These are phyloP conservation scores for Cercospora nicotianae DNA, from an alignment of 2,329 filamentous ascomycete genomes.

Conservation along the genomic window DNA sequence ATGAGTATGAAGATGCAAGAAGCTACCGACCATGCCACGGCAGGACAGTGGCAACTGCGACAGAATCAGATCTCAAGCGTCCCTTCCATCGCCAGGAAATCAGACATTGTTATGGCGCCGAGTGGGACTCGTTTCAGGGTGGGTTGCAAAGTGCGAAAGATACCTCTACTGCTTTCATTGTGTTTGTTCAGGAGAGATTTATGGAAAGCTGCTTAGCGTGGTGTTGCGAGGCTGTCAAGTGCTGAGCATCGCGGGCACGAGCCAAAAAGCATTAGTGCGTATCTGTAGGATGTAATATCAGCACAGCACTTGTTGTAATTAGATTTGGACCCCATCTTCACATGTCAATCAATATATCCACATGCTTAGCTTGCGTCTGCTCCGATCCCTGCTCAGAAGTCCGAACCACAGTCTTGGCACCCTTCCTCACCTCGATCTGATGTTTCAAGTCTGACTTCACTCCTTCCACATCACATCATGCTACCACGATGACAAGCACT, in stretches of 20 bases:
- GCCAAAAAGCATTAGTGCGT: constrained; percentile 20
- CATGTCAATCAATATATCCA: not conserved
- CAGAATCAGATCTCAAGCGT: constrained; percentile 18
- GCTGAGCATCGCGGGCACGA: constrained; percentile 24
- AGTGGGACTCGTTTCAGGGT: constrained; percentile 15
- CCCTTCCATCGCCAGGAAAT: constrained; percentile 10
- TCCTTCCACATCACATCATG: constrained; percentile 5
- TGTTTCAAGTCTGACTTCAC: not conserved
- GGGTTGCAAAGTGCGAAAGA: constrained; percentile 26
- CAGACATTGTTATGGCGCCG: constrained; percentile 21
- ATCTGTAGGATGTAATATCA: constrained; percentile 23
- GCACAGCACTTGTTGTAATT: constrained; percentile 3
- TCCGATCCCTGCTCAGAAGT: not conserved
- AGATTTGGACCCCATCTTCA: constrained; percentile 1
- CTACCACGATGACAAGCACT: constrained; percentile 18
- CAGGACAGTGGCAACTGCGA: constrained; percentile 24
- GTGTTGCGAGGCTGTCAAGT: constrained; percentile 25
- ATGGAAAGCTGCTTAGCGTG: constrained; percentile 18
- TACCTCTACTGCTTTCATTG: constrained; percentile 32
- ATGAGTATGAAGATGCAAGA: constrained; percentile 9
- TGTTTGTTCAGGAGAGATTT: constrained; percentile 24
- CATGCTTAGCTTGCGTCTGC: not conserved
- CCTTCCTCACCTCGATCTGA: not conserved
- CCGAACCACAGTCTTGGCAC: not conserved
- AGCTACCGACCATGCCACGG: constrained; percentile 19